phyloP scores from a whole-genome alignment of 2,329 filamentous ascomycete species.

The Colletotrichum sp. region DNA sequence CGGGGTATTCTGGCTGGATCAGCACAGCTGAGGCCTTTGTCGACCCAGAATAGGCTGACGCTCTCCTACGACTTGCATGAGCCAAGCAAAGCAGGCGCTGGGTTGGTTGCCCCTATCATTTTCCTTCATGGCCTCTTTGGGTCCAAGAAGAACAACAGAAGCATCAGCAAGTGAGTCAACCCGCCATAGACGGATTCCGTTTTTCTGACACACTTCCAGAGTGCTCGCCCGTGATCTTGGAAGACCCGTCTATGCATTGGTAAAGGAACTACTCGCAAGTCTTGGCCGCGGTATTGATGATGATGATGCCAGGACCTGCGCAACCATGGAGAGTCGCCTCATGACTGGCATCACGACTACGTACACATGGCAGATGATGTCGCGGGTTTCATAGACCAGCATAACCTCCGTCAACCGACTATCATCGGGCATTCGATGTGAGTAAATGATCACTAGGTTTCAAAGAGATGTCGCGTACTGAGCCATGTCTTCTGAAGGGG shows the following conservation, averaged over 20 bases:
- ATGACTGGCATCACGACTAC: slow-evolving; percentile 80
- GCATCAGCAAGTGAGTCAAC: slow-evolving; percentile 83
- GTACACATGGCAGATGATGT: slow-evolving; percentile 82
- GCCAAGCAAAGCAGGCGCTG: slow-evolving; percentile 45
- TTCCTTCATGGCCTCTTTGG: slow-evolving; percentile 94
- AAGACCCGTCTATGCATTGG: slow-evolving; percentile 81
- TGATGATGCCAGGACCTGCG: slow-evolving; percentile 71
- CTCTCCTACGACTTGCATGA: slow-evolving; percentile 70
- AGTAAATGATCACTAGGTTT: slow-evolving; percentile 25
- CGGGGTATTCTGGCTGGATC: too few relatives aligned
- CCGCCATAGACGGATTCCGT: slow-evolving; percentile 8
- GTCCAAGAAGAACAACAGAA: slow-evolving; percentile 93
- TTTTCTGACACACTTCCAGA: slow-evolving; percentile 47
- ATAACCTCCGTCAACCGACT: slow-evolving; percentile 72
- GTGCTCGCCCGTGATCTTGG: slow-evolving; percentile 81
- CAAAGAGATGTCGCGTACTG: not conserved
- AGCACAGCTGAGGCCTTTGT: not conserved
- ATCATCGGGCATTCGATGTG: slow-evolving; percentile 95
- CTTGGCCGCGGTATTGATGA: slow-evolving; percentile 15
- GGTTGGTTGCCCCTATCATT: slow-evolving; percentile 68
- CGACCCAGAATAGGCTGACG: not conserved
- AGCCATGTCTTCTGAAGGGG: slow-evolving; percentile 58
- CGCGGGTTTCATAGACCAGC: slow-evolving; percentile 74
- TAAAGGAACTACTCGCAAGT: slow-evolving; percentile 42
- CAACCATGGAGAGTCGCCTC: slow-evolving; percentile 92